Base-by-base conservation (phyloP, 192 early-diverging fungal species). In the Coemansia sp. region DNA sequence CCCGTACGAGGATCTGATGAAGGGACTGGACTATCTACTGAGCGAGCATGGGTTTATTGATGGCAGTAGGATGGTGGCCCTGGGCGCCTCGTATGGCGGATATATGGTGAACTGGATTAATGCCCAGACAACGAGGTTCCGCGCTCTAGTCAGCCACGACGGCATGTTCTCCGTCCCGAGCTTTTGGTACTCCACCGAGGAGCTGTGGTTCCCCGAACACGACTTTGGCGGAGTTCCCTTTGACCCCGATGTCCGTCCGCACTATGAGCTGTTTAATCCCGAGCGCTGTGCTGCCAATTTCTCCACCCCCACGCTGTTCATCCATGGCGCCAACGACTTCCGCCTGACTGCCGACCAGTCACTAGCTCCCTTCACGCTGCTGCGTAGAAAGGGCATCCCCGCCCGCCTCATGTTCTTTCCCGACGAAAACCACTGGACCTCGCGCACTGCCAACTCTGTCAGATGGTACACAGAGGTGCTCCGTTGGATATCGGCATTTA, bases 61-160 rank as follows among this genome's bases (percentile, higher is more conserved):
- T 70, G 32, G 61, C 2, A 62, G 62, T 0, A 78, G 88, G 14
- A 69, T 93, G 29, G 81, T 81, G 42, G 91, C 83, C 27, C 69
- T 93, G 32, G 93, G 93, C 46, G 92, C 89, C 1, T 87, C 85
- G 7, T 94, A 93, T 75, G 93, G 93, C 70, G 92, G 90, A 12
- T 92, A 87, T 68, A 91, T 91, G 93, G 83, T 91, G 59, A 94
- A 94, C 80, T 94, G 92, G 91, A 79, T 94, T 67, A 94, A 94
- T 66, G 87, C 86, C 8, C 88, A 93, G 68, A 90, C 88, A 7
- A 57, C 82, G 14, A 76, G 88, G 23, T 94, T 94, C 77, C 76
- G 77, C 48, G 80, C 77, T 23, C 70, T 91, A 50, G 90, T 93
- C 29, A 89, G 85, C 66, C 90, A 93, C 64, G 92, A 91, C 70